phyloP scores from a whole-genome alignment of 495 filamentous ascomycete species.

The Annulohypoxylon bovei region DNA sequence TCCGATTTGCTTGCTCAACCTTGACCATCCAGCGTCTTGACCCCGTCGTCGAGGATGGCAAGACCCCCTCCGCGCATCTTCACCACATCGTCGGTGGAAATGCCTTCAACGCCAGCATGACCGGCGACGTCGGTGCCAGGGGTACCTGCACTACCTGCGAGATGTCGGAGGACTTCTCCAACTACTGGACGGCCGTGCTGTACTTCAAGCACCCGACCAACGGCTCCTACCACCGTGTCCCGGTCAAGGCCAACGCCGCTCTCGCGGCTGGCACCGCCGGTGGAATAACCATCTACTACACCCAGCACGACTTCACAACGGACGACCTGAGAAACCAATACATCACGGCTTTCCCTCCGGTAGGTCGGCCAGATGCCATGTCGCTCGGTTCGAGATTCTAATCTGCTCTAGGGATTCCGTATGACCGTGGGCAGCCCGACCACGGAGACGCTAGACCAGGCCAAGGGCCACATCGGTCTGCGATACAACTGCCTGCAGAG shows the following conservation, averaged over 20 bases:
- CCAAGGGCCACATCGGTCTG: constrained; percentile 52
- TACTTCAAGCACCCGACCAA: constrained; percentile 61
- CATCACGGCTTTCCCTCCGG: constrained; percentile 60
- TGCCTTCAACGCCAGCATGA: constrained; percentile 58
- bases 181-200: constrained; percentile 61
- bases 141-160: constrained; percentile 57
- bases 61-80: constrained; percentile 53
- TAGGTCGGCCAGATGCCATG: constrained; percentile 34
- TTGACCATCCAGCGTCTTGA: constrained; percentile 58
- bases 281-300: constrained; percentile 62
- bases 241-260: constrained; percentile 54
- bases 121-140: constrained; percentile 51
- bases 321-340: constrained; percentile 52
- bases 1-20: constrained; percentile 58
- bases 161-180: constrained; percentile 58
- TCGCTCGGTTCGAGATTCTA: background rate
- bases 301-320: constrained; percentile 55
- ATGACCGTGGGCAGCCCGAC: constrained; percentile 63
- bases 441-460: constrained; percentile 43
- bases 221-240: constrained; percentile 58
- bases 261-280: constrained; percentile 57
- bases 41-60: constrained; percentile 55
- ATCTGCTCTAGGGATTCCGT: constrained; percentile 58
- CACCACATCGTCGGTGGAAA: constrained; percentile 61
- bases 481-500: constrained; percentile 59